These are phyloP conservation scores for Corniculantispora saksenae DNA, from an alignment of 2,329 filamentous ascomycete species.

Conservation along the genomic window DNA sequence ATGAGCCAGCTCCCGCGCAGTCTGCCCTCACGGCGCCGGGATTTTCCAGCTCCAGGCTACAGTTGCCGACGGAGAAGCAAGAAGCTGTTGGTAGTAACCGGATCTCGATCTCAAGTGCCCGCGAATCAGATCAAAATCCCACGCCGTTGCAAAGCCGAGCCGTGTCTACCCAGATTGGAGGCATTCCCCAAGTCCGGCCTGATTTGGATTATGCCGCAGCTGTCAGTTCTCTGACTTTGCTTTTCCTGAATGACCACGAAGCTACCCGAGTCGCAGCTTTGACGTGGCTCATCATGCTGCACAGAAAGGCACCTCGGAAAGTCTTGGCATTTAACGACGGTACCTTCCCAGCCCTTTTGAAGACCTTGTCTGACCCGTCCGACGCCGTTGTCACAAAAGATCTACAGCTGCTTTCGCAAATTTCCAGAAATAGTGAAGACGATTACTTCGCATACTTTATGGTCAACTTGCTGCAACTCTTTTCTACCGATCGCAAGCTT, in stretches of 20 bases:
- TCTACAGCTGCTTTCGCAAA: constrained; percentile 89
- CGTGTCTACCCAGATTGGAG: constrained; percentile 47
- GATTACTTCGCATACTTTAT: constrained; percentile 98
- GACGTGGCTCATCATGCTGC: constrained; percentile 97
- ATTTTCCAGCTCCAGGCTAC: constrained; percentile 41
- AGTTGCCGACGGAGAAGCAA: constrained; percentile 45
- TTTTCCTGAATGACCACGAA: constrained; percentile 96
- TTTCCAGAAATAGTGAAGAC: constrained; percentile 94
- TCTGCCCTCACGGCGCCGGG: constrained; percentile 28
- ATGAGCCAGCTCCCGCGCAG: constrained; percentile 53
- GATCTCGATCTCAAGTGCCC: constrained; percentile 53
- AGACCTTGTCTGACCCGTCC: constrained; percentile 92
- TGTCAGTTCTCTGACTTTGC: constrained; percentile 86
- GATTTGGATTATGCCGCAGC: constrained; percentile 96
- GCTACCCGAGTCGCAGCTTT: constrained; percentile 90
- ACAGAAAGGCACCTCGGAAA: constrained; percentile 90
- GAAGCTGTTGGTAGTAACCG: constrained; percentile 52
- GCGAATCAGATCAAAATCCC: constrained; percentile 56
- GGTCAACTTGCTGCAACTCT: constrained; percentile 92
- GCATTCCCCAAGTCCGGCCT: constrained; percentile 49
- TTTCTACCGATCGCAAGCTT: constrained; percentile 88
- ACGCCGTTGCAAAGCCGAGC: constrained; percentile 52
- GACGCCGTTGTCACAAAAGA: constrained; percentile 96
- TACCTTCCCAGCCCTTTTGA: constrained; percentile 92
- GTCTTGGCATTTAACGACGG: constrained; percentile 95